These are phyloP conservation scores for Pyrus pyrifolia DNA, from an alignment of 306 rosid species.

Conservation along the genomic window DNA sequence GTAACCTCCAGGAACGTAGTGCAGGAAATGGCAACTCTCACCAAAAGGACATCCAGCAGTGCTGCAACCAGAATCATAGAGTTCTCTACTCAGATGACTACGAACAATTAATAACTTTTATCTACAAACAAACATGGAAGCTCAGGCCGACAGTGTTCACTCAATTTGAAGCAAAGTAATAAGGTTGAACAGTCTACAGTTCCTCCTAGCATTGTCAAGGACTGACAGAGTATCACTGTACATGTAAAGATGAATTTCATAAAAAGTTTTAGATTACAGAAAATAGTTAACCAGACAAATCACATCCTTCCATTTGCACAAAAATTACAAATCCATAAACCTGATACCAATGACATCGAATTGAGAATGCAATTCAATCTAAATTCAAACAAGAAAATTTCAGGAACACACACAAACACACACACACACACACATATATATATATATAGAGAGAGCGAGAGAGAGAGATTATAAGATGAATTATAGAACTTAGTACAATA, in stretches of 20 bases:
- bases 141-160: not conserved
- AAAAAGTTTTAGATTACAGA: not conserved
- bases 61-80: slow-evolving; percentile 44
- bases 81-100: slow-evolving; percentile 20
- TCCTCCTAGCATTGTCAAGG: not conserved
- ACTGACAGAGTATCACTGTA: not conserved
- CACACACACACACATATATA: too few species aligned
- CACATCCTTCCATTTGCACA: not conserved
- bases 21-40: slow-evolving; percentile 92
- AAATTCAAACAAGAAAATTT: not conserved
- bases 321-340: not conserved
- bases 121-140: not conserved
- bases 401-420: not conserved
- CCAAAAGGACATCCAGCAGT: slow-evolving; percentile 98
- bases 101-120: not conserved
- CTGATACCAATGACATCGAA: not conserved
- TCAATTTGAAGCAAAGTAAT: not conserved
- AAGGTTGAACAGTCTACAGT: not conserved
- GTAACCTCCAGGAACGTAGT: slow-evolving; percentile 87
- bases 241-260: not conserved
- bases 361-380: not conserved
- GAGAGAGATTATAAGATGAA: too few species aligned
- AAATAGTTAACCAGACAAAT: not conserved
- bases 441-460: too few species aligned
- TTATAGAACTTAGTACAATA: too few species aligned